Evolutionary conservation across 2,329 filamentous ascomycete genomes (phyloP), one percentile per base, ranked within the genome.

Genomic region (Chalaropsis ovoidea): DNA sequence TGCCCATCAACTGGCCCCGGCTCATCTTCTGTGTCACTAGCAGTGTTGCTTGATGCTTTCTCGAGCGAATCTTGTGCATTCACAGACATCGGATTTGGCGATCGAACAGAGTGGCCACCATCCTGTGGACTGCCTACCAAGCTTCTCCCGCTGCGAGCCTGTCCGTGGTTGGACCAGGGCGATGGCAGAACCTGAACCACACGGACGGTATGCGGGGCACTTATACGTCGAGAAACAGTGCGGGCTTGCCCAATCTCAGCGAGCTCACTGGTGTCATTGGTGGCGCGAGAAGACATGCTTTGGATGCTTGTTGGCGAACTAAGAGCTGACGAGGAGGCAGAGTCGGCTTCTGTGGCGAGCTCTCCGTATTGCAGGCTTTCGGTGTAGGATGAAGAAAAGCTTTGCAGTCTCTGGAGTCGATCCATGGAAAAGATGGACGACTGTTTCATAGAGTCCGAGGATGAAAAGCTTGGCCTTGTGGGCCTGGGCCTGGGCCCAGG

Each of bases 121-220:
- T 31, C 60, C 17, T 15, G 41, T 8, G 6, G 31, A n/a, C 11
- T 13, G 13, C 42, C 60, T 17, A 8, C 22, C 15, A 24, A 13
- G 6, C 41, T 31, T 62, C 60, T 62, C n/a, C 27, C 52, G 3
- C 52, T 35, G 31, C 52, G 52, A 8, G 7, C 27, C 8, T 17
- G 52, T 2, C 52, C 52, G 15, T 58, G 52, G 27, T 22, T 22
- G 24, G 24, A 17, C 24, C 7, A 49, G 17, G 39, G 22, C 13
- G 42, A 47, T 24, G 61, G n/a, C 7, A 47, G 10, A 31, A 62
- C 61, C 13, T 35, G 39, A 17, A 62, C 61, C 24, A 62, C 61
- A 10, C 42, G 41, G 8, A 62, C 42, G 70, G 68, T 0, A 65
- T 49, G 22, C 42, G 63, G 7, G 64, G 63, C 17, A 17, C 52